Conservation (phyloP, 257 asterid species). For the Solanum gracilifrons region DNA sequence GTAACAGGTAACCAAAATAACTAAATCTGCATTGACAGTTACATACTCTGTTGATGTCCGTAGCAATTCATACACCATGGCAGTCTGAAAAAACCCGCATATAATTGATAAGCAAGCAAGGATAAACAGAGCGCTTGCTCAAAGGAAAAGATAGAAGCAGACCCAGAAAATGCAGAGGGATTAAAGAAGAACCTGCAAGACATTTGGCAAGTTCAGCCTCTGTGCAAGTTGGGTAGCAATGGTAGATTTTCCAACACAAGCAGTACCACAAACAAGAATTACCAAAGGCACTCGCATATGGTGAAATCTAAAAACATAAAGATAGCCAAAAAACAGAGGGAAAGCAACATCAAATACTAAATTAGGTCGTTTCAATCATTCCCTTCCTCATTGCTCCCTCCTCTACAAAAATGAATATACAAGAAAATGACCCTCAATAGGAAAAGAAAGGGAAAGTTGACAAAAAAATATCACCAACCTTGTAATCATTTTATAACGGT, state of each 20-base stretch:
- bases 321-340: neutral
- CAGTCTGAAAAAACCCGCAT: slow-evolving; percentile 51
- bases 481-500: slow-evolving; percentile 96
- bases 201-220: slow-evolving; percentile 93
- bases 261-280: slow-evolving; percentile 99
- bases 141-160: neutral
- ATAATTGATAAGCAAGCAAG: slow-evolving; percentile 9
- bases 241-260: slow-evolving; percentile 96
- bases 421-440: neutral
- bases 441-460: neutral
- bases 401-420: neutral
- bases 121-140: slow-evolving; percentile 1
- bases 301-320: slow-evolving; percentile 59
- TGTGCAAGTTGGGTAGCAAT: slow-evolving; percentile 99
- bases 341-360: slow-evolving; percentile 7
- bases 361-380: neutral
- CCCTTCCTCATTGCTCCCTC: neutral
- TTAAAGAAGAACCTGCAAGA: slow-evolving; percentile 54
- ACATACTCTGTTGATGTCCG: slow-evolving; percentile 98
- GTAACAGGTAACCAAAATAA: neutral
- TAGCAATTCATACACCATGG: slow-evolving; percentile 94
- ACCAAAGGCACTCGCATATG: slow-evolving; percentile 97
- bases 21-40: slow-evolving; percentile 4
- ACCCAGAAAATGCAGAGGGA: neutral
- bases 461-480: slow-evolving; percentile 28